phyloP scores from a whole-genome alignment of 2,329 filamentous ascomycete genomes.

The Fusarium subglutinans region DNA sequence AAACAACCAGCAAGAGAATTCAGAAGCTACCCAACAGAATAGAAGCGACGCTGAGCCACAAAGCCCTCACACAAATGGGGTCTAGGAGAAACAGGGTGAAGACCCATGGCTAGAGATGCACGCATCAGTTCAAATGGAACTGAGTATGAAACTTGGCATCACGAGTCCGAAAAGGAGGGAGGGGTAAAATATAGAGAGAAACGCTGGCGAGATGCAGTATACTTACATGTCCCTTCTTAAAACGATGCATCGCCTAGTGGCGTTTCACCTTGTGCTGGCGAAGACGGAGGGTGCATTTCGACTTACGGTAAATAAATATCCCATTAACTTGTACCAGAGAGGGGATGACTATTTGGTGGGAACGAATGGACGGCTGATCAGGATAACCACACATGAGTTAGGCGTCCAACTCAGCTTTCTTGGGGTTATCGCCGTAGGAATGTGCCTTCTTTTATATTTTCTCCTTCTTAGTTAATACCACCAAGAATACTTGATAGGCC shows the following conservation, averaged over 20 bases:
- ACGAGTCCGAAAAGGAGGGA: background rate
- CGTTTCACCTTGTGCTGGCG: constrained; percentile 18
- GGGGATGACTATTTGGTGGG: background rate
- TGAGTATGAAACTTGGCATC: constrained; percentile 12
- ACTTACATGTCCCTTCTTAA: constrained; percentile 24
- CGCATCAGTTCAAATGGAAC: constrained; percentile 20
- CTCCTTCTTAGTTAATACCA: constrained; percentile 32
- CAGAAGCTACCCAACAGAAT: constrained; percentile 47
- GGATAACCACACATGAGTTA: constrained; percentile 19
- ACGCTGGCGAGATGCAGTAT: constrained; percentile 1
- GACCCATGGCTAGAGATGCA: constrained; percentile 22
- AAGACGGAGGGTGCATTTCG: constrained; percentile 16
- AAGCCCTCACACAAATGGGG: constrained; percentile 51
- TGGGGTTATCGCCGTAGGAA: background rate
- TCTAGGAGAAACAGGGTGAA: constrained; percentile 19
- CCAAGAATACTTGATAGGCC: constrained; percentile 6
- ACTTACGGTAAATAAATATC: constrained; percentile 39
- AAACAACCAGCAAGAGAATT: constrained; percentile 43
- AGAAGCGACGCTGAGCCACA: constrained; percentile 44
- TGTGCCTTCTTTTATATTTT: constrained; percentile 4
- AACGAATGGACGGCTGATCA: constrained; percentile 6
- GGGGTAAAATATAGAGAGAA: background rate
- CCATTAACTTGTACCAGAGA: constrained; percentile 41
- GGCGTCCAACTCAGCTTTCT: constrained; percentile 9
- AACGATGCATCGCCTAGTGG: constrained; percentile 33